Conservation (phyloP, 139 green algal genomes). For the Zygnema cylindricum region DNA sequence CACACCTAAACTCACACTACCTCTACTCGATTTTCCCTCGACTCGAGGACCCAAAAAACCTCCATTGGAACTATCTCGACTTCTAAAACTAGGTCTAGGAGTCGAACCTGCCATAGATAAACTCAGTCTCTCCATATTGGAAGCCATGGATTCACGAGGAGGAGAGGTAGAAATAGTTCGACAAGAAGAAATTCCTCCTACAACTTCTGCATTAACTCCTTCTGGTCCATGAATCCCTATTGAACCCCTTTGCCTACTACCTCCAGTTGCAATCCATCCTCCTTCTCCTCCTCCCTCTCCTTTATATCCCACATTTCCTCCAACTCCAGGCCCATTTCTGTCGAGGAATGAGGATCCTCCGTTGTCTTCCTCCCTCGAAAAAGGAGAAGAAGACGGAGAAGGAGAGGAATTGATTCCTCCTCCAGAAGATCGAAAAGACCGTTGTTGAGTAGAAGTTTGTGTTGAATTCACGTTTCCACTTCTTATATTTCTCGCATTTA, state of each 20-base stretch:
- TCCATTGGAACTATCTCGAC: not conserved
- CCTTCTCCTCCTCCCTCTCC: not conserved
- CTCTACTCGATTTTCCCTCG: not conserved
- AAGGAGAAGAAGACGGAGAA: too few relatives aligned
- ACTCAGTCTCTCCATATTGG: not conserved
- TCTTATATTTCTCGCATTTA: not conserved
- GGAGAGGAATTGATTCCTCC: too few relatives aligned
- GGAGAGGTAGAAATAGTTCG: not conserved
- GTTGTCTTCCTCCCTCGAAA: not conserved
- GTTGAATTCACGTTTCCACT: constrained; percentile 7
- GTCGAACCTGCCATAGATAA: not conserved
- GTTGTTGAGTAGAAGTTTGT: not conserved
- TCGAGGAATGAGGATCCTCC: not conserved
- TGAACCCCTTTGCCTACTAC: too few relatives aligned
- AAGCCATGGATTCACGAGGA: not conserved
- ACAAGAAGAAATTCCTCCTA: not conserved
- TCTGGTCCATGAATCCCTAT: too few relatives aligned
- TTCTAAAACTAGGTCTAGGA: not conserved
- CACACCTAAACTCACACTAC: not conserved
- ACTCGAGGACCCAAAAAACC: not conserved
- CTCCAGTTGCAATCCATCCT: not conserved
- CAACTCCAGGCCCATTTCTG: not conserved
- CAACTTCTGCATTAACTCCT: too few relatives aligned
- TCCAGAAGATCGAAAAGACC: not conserved
- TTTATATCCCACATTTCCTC: not conserved